Evolutionary conservation across 148 eudicot species (phyloP).

Genomic region (Spergularia marina): DNA sequence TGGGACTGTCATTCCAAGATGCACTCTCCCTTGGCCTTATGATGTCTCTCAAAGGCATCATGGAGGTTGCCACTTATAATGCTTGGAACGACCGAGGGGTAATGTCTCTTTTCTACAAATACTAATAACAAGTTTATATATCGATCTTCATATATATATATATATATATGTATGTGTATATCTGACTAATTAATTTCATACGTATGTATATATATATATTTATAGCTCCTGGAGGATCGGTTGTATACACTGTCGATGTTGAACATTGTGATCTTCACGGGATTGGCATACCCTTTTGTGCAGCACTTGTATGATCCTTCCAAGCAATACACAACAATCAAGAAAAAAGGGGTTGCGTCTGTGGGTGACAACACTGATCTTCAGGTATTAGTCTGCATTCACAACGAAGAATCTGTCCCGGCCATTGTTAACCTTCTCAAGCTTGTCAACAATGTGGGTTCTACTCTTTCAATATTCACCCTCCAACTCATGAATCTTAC

Average conservation of each 20-base stretch:
- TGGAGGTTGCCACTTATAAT: conserved; percentile 27
- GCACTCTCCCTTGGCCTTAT: conserved; percentile 34
- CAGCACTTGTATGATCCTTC: conserved; percentile 36
- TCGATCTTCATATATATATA: no score
- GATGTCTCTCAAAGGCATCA: conserved; percentile 38
- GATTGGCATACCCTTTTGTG: conserved; percentile 31
- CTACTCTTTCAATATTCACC: conserved; percentile 21
- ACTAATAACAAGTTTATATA: no score
- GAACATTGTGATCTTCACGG: conserved; percentile 31
- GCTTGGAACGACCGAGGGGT: conserved; percentile 35
- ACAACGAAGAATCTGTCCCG: conserved; percentile 30
- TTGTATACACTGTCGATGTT: conserved; percentile 28
- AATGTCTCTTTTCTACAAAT: not conserved
- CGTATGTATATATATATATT: no score
- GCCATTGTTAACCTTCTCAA: conserved; percentile 25
- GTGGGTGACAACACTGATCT: conserved; percentile 18
- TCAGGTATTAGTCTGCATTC: conserved; percentile 36
- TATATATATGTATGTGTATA: no score
- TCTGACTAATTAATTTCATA: no score
- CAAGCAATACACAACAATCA: conserved; percentile 13
- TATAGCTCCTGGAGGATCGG: conserved; percentile 29
- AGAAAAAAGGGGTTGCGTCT: conserved; percentile 20
- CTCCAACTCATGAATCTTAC: conserved; percentile 34
- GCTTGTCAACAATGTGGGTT: not conserved
- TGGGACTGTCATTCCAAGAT: conserved; percentile 26